A percentile compares a stretch with the other conserved stretches of the same genome.
Conservation (phyloP, 2,329 filamentous ascomycete species). For the Phialophora expanda region DNA sequence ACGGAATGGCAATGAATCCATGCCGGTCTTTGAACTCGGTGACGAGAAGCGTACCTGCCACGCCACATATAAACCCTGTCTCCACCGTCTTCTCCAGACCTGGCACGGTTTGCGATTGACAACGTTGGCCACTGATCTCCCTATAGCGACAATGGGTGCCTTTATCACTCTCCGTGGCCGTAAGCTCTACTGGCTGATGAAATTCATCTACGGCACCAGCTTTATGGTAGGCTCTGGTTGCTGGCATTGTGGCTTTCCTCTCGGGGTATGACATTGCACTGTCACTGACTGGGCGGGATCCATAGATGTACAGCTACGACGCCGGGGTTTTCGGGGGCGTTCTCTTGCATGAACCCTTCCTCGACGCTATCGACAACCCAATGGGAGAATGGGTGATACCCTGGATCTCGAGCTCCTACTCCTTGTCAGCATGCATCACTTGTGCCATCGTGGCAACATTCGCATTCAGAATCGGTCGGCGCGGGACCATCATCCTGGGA, state of each 20-base stretch:
- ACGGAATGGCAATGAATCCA: background rate
- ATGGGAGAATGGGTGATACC: slow-evolving; percentile 35
- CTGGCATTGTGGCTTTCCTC: too few species aligned
- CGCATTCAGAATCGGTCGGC: slow-evolving; percentile 40
- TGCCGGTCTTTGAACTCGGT: background rate
- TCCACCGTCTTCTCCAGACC: background rate
- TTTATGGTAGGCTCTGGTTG: slow-evolving; percentile 38
- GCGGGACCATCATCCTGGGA: slow-evolving; percentile 41
- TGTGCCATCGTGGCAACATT: slow-evolving; percentile 40
- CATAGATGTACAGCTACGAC: slow-evolving; percentile 44
- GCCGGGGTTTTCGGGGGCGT: slow-evolving; percentile 46
- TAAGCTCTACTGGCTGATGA: slow-evolving; percentile 33
- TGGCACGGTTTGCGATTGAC: background rate
- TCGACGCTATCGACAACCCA: slow-evolving; percentile 41
- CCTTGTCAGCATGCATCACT: slow-evolving; percentile 37
- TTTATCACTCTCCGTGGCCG: slow-evolving; percentile 21
- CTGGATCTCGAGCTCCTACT: slow-evolving; percentile 42
- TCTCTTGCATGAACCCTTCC: slow-evolving; percentile 42
- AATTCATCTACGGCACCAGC: slow-evolving; percentile 40
- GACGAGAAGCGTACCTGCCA: background rate
- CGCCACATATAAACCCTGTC: background rate
- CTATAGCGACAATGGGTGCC: slow-evolving; percentile 6
- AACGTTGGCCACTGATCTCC: background rate
- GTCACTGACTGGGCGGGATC: background rate
- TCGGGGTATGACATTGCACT: background rate